Conservation (phyloP, 768 basidiomycete species). For the Tricholoma terreum region DNA sequence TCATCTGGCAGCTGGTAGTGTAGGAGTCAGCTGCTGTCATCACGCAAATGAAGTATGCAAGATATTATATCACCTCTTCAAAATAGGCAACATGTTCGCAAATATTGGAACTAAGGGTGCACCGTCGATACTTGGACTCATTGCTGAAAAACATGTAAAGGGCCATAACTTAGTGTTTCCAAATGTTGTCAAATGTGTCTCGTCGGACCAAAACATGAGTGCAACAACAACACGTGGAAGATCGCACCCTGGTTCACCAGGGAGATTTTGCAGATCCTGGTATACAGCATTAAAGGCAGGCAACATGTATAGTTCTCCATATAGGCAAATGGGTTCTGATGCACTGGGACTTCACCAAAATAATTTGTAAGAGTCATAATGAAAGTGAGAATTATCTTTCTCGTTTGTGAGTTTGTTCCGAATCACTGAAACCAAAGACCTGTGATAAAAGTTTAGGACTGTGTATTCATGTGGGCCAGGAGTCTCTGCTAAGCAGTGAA, state of each 20-base stretch:
- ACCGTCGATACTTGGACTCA: too few species aligned
- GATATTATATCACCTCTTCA: not conserved
- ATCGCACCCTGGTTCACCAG: too few species aligned
- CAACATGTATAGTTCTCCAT: conserved; percentile 17
- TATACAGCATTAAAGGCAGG: too few species aligned
- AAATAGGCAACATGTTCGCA: too few species aligned
- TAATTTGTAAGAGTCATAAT: conserved; percentile 18
- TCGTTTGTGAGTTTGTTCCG: conserved; percentile 10
- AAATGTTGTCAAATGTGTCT: too few species aligned
- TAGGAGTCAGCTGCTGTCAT: not conserved
- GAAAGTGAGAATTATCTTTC: conserved; percentile 7
- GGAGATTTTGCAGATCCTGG: too few species aligned
- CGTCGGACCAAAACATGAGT: too few species aligned
- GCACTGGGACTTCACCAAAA: conserved; percentile 7
- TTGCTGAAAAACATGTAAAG: too few species aligned
- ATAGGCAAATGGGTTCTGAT: conserved; percentile 4
- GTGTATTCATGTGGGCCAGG: not conserved
- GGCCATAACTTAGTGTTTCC: too few species aligned
- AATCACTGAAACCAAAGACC: conserved; percentile 16
- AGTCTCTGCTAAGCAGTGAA: not conserved
- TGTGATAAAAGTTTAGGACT: conserved; percentile 14
- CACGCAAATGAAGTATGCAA: not conserved
- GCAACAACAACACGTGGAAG: too few species aligned
- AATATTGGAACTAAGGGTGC: too few species aligned
- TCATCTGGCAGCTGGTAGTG: conserved; percentile 14